Evolutionary conservation across 768 basidiomycete genomes (phyloP), one percentile per base, ranked within the genome.

Genomic region (Filobasidium floriforme): DNA sequence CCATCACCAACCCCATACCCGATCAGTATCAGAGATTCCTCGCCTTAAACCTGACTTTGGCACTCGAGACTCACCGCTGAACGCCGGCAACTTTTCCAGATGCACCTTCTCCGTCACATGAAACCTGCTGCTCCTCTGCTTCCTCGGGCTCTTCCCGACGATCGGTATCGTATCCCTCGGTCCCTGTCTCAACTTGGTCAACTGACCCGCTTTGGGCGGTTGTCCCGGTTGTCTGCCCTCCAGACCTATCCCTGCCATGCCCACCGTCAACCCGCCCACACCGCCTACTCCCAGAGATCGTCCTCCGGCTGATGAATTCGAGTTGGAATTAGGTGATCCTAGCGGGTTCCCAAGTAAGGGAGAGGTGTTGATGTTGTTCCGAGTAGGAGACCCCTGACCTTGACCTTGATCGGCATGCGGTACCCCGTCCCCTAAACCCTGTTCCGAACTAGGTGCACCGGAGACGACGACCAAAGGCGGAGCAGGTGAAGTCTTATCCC

Each of bases 111-210:
- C 96, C 1, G 89, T 89, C 67, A 94, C 89, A 60, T 98, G 88
- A 73, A 99, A 98, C 68, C 96, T 85, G 76, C 90, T 92, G 81
- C 92, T 97, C 71, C 93, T 85, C 80, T 99, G 96, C 79, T 98
- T 99, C 73, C 94, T 86, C 11, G 79, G 79, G 28, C 96, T 92
- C 75, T 98, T 98, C 40, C 92, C 92, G 15, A 90, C 66, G 73
- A 94, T 89, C 52, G 94, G 92, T 66, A 98, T 97, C 52, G 91
- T 97, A 79, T 98, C 96, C 80, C 92, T 96, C 63, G 92, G 91
- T 44, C 65, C 67, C 7, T 49, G 69, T 66, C 77, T 75, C 67
- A 80, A 68, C 66, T 78, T 75, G 51, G 72, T 75, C 60, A 79
- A 67, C 24, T 78, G 73, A 24, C 78, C 77, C 3, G 77, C 77